phyloP scores from a whole-genome alignment of 176 grass and related monocot genomes.

The Elaeis guineensis region DNA sequence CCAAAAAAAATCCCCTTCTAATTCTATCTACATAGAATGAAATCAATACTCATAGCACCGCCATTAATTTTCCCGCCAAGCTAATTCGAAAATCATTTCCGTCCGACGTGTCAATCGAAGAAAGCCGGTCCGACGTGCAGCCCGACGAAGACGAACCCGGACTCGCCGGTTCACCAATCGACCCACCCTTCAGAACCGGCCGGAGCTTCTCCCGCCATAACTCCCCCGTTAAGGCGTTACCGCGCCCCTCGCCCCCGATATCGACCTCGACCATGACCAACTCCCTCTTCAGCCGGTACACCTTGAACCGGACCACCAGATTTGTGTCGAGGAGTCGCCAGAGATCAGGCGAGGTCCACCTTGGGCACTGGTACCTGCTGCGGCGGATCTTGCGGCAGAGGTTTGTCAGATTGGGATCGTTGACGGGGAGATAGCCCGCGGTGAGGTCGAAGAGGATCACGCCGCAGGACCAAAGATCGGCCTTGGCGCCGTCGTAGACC shows the following conservation, averaged over 20 bases:
- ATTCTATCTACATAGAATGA: too few relatives aligned
- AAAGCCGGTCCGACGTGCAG: not conserved
- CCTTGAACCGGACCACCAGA: conserved; percentile 16
- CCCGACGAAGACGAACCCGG: not conserved
- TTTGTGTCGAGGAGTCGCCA: conserved; percentile 23
- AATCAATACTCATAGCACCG: too few relatives aligned
- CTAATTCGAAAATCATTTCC: not conserved
- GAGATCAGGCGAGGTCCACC: conserved; percentile 19
- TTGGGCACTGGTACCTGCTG: conserved; percentile 18
- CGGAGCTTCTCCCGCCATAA: conserved; percentile 27
- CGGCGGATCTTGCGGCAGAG: conserved; percentile 34
- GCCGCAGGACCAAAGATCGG: conserved; percentile 41
- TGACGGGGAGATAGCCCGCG: conserved; percentile 34
- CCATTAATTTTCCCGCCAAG: too few relatives aligned
- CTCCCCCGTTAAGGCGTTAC: not conserved
- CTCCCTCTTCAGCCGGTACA: conserved; percentile 17
- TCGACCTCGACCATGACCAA: conserved; percentile 24
- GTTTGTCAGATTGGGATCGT: conserved; percentile 26
- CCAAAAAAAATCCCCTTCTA: too few relatives aligned
- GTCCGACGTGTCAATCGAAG: not conserved
- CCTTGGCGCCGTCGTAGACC: conserved; percentile 30
- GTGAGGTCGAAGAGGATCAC: conserved; percentile 36
- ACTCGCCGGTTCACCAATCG: not conserved
- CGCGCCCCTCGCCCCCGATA: conserved; percentile 3
- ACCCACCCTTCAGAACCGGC: conserved; percentile 2